Conservation (phyloP, 1,284 basidiomycete species). For the Heterobasidion parviporum region DNA sequence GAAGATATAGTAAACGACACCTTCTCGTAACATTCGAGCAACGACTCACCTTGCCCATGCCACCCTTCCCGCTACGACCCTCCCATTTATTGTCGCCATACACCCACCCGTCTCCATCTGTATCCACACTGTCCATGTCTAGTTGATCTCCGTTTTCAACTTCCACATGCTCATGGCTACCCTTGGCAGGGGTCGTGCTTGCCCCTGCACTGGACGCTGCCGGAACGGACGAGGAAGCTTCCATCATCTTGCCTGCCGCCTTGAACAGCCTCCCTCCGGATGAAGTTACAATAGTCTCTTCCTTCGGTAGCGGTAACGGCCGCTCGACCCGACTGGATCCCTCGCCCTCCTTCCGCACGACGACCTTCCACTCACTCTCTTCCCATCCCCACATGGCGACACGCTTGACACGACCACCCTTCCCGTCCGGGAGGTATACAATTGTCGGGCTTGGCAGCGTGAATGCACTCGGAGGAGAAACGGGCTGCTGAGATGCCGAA, state of each 20-base stretch:
- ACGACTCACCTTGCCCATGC: constrained; percentile 68
- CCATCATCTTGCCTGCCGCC: constrained; percentile 29
- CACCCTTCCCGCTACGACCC: constrained; percentile 62
- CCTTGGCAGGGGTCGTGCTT: constrained; percentile 7
- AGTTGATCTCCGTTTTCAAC: constrained; percentile 14
- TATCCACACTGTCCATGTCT: constrained; percentile 43
- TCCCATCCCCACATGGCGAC: constrained; percentile 82
- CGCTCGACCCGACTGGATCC: constrained; percentile 45
- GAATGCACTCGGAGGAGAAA: constrained; percentile 60
- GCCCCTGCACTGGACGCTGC: constrained; percentile 19
- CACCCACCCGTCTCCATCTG: constrained; percentile 88
- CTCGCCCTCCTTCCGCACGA: constrained; percentile 50
- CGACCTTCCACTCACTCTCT: constrained; percentile 79
- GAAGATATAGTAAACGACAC: not conserved
- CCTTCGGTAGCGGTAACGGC: constrained; percentile 42
- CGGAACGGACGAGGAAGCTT: constrained; percentile 28
- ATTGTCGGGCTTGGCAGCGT: constrained; percentile 43
- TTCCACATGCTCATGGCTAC: constrained; percentile 11
- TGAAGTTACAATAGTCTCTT: constrained; percentile 30
- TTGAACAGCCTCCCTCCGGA: constrained; percentile 17
- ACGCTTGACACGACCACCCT: constrained; percentile 48
- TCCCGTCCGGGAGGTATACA: constrained; percentile 43
- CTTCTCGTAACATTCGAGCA: not conserved
- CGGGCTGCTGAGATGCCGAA: constrained; percentile 44
- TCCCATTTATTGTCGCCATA: constrained; percentile 98